Conservation (phyloP, 73 alveolate species). For the Loxodes magnus region DNA sequence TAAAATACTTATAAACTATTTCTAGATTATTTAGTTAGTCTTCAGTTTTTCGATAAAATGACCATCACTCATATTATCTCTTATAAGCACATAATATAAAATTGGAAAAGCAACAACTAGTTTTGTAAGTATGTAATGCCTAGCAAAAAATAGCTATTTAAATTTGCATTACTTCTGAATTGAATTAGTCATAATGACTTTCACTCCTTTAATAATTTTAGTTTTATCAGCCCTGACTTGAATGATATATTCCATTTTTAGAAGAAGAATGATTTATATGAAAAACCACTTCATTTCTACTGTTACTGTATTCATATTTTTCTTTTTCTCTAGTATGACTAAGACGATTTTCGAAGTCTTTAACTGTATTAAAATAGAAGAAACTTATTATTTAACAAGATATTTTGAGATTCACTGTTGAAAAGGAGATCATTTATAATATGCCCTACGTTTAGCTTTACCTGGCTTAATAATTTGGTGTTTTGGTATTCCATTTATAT, state of each 20-base stretch:
- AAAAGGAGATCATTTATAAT: not conserved
- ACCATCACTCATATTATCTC: slow-evolving; percentile 23
- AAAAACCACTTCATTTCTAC: slow-evolving; percentile 14
- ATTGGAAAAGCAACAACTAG: no score
- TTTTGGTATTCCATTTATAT: not conserved
- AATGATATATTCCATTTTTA: no score
- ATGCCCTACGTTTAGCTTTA: slow-evolving; percentile 1
- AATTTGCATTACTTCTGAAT: no score
- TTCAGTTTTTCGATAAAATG: slow-evolving; percentile 34
- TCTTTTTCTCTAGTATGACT: slow-evolving; percentile 11
- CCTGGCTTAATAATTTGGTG: slow-evolving; percentile 19
- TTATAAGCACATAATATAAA: slow-evolving; percentile 14
- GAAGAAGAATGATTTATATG: not conserved
- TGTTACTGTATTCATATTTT: slow-evolving; percentile 13
- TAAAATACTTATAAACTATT: slow-evolving; percentile 41
- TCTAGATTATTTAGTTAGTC: slow-evolving; percentile 26
- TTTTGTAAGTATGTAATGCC: no score
- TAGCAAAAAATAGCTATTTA: no score
- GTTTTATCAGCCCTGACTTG: no score
- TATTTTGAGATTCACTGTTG: slow-evolving; percentile 11
- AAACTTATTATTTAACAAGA: not conserved
- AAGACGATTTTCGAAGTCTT: slow-evolving; percentile 5
- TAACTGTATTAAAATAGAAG: slow-evolving; percentile 12
- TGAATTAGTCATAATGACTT: no score
- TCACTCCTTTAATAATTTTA: no score